These are phyloP conservation scores for Colletotrichum tropicicola DNA, from an alignment of 2,329 filamentous ascomycete species.

Conservation along the genomic window DNA sequence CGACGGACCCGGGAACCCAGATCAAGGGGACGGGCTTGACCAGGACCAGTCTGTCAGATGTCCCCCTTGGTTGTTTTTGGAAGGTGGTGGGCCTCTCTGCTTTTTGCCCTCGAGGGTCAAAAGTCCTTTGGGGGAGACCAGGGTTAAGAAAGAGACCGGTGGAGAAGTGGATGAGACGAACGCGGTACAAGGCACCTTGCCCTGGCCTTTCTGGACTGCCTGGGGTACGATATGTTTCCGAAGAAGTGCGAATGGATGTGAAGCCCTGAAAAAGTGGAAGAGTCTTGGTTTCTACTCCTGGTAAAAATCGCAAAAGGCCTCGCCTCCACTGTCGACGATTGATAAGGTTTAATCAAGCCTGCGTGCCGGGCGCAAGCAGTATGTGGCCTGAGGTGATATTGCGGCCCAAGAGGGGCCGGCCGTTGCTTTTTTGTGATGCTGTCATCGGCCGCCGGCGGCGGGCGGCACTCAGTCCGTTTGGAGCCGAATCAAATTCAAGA, in stretches of 20 bases:
- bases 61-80: conserved; percentile 10
- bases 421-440: conserved; percentile 2
- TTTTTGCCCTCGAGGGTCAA: neutral
- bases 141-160: neutral
- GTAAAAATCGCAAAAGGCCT: neutral
- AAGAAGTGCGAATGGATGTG: conserved; percentile 7
- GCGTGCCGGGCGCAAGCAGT: neutral
- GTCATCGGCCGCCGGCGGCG: neutral
- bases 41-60: neutral
- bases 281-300: neutral
- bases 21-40: conserved; percentile 2
- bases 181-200: neutral
- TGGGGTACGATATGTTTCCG: conserved; percentile 4
- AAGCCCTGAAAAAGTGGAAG: conserved; percentile 11
- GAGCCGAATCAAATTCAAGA: neutral
- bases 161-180: conserved; percentile 21
- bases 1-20: neutral
- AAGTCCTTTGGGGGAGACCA: conserved; percentile 1
- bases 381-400: neutral
- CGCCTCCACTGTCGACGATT: neutral
- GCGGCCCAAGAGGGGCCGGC: conserved; percentile 1
- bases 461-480: neutral
- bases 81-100: conserved; percentile 11
- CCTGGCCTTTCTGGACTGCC: conserved; percentile 1
- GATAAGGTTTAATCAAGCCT: conserved; percentile 17